Evolutionary conservation across 2,329 filamentous ascomycete species (phyloP).

Genomic region (Pyrenochaeta sp.): DNA sequence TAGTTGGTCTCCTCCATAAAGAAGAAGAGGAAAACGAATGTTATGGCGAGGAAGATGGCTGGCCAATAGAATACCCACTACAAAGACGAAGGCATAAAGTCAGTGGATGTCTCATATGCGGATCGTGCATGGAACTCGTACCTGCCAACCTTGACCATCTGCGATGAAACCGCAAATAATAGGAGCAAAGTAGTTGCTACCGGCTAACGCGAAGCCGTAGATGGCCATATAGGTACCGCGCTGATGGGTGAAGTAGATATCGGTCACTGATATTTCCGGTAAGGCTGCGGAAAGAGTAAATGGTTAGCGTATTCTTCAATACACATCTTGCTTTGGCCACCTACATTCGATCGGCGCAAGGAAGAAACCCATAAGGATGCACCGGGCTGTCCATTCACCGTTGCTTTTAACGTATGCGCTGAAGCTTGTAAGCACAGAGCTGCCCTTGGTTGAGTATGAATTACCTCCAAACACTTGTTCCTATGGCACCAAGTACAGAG

Average conservation of each 20-base stretch:
- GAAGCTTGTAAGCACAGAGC: conserved; percentile 35
- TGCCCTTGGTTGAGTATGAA: conserved; percentile 4
- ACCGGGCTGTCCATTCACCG: conserved; percentile 58
- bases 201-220: conserved; percentile 43
- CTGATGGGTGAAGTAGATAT: conserved; percentile 50
- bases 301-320: no score
- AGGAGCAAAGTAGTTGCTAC: conserved; percentile 49
- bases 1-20: conserved; percentile 70
- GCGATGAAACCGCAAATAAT: conserved; percentile 49
- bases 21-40: conserved; percentile 64
- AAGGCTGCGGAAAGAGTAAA: conserved; percentile 52
- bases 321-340: no score
- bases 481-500: conserved; percentile 51
- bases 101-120: neutral
- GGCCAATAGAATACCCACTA: conserved; percentile 57
- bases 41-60: conserved; percentile 61
- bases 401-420: conserved; percentile 54
- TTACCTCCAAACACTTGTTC: conserved; percentile 53
- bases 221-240: conserved; percentile 42
- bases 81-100: neutral
- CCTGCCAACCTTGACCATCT: conserved; percentile 45
- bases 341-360: no score
- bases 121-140: neutral
- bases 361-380: conserved; percentile 57
- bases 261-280: conserved; percentile 57